Evolutionary conservation across 2,329 filamentous ascomycete genomes (phyloP).

Genomic region (Microsporum ferrugineum): DNA sequence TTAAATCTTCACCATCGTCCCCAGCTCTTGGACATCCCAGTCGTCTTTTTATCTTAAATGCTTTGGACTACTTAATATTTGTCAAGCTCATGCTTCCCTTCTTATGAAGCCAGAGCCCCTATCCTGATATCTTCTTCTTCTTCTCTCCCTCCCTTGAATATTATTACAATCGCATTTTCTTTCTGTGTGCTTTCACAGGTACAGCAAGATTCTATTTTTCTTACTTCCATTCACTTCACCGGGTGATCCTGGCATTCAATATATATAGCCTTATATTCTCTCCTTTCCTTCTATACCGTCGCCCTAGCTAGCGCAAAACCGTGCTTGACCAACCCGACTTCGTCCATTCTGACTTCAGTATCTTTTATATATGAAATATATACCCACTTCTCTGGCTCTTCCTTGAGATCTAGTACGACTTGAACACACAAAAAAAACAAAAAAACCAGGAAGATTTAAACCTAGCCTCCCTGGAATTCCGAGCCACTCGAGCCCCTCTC

Average conservation of each 20-base stretch:
- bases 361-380: not conserved
- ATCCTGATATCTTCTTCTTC: not conserved
- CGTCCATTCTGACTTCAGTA: not conserved
- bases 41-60: not conserved
- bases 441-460: not conserved
- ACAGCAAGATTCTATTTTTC: not conserved
- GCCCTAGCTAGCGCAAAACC: not conserved
- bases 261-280: not conserved
- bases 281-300: not conserved
- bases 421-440: not conserved
- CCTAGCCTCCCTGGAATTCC: not conserved
- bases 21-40: not conserved
- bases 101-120: not conserved
- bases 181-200: not conserved
- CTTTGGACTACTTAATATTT: conserved; percentile 6
- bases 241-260: not conserved
- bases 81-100: not conserved
- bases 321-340: not conserved
- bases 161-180: not conserved
- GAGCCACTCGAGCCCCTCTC: not conserved
- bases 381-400: not conserved
- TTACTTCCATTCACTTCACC: not conserved
- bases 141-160: not conserved
- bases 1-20: not conserved
- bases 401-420: conserved; percentile 1